phyloP scores from a whole-genome alignment of 2,329 filamentous ascomycete genomes.

The Botrytis pseudocinerea region DNA sequence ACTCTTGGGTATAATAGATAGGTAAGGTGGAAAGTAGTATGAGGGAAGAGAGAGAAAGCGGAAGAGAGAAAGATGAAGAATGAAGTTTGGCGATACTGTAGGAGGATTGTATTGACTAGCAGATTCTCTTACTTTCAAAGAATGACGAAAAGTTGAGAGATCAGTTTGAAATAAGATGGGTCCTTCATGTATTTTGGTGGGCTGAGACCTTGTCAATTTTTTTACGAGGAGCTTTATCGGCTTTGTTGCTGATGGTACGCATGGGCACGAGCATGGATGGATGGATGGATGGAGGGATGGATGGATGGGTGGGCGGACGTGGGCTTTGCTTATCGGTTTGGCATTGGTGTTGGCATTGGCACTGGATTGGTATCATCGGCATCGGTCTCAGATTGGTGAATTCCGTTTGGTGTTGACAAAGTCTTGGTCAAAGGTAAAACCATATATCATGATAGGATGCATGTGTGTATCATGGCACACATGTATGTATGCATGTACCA shows the following conservation, averaged over 20 bases:
- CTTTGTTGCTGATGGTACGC: background rate
- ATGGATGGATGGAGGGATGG: no score
- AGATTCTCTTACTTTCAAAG: background rate
- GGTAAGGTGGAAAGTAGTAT: background rate
- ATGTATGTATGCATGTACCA: background rate
- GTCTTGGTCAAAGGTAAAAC: background rate
- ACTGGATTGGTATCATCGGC: background rate
- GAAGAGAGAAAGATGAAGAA: background rate
- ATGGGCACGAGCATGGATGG: background rate
- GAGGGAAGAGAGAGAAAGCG: background rate
- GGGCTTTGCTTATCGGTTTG: constrained; percentile 15
- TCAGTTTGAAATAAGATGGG: background rate
- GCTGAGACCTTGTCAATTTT: constrained; percentile 15
- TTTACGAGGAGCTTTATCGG: constrained; percentile 17
- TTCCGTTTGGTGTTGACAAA: background rate
- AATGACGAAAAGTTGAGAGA: constrained; percentile 17
- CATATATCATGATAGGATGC: background rate
- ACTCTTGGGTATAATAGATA: background rate
- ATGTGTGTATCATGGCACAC: no score
- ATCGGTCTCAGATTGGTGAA: background rate
- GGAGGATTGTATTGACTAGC: background rate
- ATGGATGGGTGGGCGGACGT: no score
- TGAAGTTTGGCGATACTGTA: background rate
- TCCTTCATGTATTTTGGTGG: constrained; percentile 17
- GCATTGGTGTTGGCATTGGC: background rate